Base-by-base conservation (phyloP, 1,284 basidiomycete genomes). In the Ceratobasidium sp. region DNA sequence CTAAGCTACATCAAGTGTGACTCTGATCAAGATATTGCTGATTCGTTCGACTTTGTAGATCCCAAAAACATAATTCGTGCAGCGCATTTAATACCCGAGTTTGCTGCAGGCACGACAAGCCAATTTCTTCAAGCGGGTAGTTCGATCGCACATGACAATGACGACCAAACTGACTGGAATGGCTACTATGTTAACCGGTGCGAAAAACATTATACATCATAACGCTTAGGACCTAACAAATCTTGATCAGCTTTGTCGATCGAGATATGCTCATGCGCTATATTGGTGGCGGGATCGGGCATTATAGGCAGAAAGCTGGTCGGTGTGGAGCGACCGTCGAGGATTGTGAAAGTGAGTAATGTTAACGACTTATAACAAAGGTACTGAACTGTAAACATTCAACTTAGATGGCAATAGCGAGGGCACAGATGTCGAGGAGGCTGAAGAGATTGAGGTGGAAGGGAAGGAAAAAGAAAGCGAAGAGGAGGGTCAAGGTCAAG, bases 221-320 rank as follows among this genome's bases (percentile, higher is more conserved):
- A 39, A 39, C 6, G 8, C 36, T 6, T 6, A 6, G 14, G 8
- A 6, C 8, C 6, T 39, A 6, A 6, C 8, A 6, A 39, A n/a
- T n/a, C n/a, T 39, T 14, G 14, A n/a, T n/a, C n/a, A 77, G 76
- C 14, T 78, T 79, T 64, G 76, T 76, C 1, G 79, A 79, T 53
- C 75, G 76, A 3, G 78, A 79, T 58, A 79, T 78, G 76, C 71
- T 76, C 18, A 79, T 77, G 70, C 75, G 78, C 0, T 77, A 73
- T 55, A 28, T 72, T 6, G 78, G 78, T n/a, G 74, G 75, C 12
- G 78, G 76, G 9, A 62, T 79, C 14, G 77, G 78, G 9, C 78
- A 79, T 43, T 59, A 59, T 41, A 18, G 9, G 32, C 57, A 59
- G 23, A 55, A 39, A 6, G 36, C 8, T 18, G 6, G n/a, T 18